Percentiles rank a stretch among this genome's conserved stretches.
Conservation (phyloP, 441 rosid species). For the Euphorbia celastroides region DNA sequence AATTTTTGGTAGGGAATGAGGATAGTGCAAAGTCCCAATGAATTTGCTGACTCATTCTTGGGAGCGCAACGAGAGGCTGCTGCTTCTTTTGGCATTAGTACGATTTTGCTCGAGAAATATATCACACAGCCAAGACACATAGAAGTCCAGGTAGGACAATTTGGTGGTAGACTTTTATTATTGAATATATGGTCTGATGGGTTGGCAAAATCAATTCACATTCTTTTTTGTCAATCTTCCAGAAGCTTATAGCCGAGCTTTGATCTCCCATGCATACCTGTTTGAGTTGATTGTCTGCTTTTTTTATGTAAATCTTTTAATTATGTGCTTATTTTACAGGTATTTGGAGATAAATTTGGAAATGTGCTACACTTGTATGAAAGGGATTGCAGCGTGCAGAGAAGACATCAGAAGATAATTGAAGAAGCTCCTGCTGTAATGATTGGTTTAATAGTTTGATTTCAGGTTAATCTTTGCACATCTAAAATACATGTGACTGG, state of each 20-base stretch:
- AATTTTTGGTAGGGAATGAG: slow-evolving; percentile 75
- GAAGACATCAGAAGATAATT: slow-evolving; percentile 97
- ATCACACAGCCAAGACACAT: slow-evolving; percentile 89
- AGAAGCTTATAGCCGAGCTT: slow-evolving; percentile 1
- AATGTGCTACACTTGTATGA: slow-evolving; percentile 74
- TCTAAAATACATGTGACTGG: slow-evolving; percentile 24
- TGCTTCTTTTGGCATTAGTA: slow-evolving; percentile 84
- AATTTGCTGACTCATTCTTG: slow-evolving; percentile 71
- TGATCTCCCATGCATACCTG: background rate
- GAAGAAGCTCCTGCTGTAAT: slow-evolving; percentile 99
- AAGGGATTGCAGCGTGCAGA: slow-evolving; percentile 96
- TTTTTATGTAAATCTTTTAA: slow-evolving; percentile 8
- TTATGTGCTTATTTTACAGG: slow-evolving; percentile 32
- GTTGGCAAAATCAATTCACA: background rate
- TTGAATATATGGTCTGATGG: background rate
- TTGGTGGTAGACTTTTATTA: slow-evolving; percentile 4
- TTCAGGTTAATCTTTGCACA: slow-evolving; percentile 20
- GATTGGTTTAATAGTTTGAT: slow-evolving; percentile 22
- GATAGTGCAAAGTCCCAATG: slow-evolving; percentile 59
- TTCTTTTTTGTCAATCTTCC: slow-evolving; percentile 5
- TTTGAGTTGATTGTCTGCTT: slow-evolving; percentile 14
- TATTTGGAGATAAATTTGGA: slow-evolving; percentile 90
- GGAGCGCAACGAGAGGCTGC: slow-evolving; percentile 98
- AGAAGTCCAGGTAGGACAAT: slow-evolving; percentile 78
- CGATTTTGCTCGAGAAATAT: slow-evolving; percentile 91